Conservation (phyloP, 139 green algal genomes). For the Coccomyxa sp. region DNA sequence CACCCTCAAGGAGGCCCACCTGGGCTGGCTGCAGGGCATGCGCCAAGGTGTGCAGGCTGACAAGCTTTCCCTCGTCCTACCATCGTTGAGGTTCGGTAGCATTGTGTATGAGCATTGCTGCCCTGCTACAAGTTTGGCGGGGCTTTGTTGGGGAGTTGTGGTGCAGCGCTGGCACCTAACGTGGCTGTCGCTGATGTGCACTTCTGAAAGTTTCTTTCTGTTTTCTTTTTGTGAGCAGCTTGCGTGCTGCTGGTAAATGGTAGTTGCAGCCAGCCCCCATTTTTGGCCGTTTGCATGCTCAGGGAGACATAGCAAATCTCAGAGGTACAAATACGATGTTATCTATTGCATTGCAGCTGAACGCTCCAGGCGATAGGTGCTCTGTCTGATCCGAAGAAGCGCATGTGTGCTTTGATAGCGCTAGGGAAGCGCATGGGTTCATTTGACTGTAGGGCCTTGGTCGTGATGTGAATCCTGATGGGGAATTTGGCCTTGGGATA, state of each 20-base stretch:
- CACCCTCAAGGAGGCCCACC: conserved; percentile 45
- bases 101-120: too few species aligned
- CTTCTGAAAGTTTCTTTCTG: not conserved
- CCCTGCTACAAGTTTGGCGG: too few species aligned
- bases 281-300: too few species aligned
- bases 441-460: not conserved
- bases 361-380: too few species aligned
- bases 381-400: too few species aligned
- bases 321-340: too few species aligned
- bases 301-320: too few species aligned
- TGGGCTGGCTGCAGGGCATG: conserved; percentile 52
- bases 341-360: too few species aligned
- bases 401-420: not conserved
- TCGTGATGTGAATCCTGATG: not conserved
- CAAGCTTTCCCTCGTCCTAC: not conserved
- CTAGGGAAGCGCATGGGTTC: not conserved
- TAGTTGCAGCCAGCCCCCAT: too few species aligned
- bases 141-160: not conserved
- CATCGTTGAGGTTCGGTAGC: not conserved
- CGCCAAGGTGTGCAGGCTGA: conserved; percentile 23
- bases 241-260: not conserved
- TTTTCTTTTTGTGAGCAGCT: not conserved
- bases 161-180: not conserved
- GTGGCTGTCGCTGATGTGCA: not conserved
- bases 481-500: not conserved